Evolutionary conservation across 2,329 filamentous ascomycete species (phyloP).

Genomic region (Calonectria crousiana): DNA sequence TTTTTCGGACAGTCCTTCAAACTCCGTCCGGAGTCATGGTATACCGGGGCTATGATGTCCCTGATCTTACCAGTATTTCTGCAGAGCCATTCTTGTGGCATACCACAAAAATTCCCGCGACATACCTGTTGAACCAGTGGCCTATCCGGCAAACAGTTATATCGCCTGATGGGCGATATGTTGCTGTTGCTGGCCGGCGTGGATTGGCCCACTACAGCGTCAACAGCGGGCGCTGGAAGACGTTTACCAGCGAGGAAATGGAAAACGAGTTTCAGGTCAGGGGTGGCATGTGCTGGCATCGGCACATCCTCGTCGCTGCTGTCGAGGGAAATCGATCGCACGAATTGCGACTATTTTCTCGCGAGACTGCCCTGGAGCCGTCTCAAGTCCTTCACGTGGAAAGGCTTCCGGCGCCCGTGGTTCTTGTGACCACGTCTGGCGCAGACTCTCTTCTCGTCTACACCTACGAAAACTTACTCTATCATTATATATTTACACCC

Average conservation of each 20-base stretch:
- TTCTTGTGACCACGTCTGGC: constrained; percentile 88
- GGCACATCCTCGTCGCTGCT: constrained; percentile 92
- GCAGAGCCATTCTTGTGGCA: constrained; percentile 97
- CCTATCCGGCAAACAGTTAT: constrained; percentile 89
- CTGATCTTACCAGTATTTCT: constrained; percentile 90
- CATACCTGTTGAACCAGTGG: constrained; percentile 93
- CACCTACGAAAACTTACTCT: constrained; percentile 94
- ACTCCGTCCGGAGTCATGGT: constrained; percentile 90
- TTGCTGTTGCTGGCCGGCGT: constrained; percentile 93
- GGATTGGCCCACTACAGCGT: constrained; percentile 97
- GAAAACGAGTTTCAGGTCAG: constrained; percentile 94
- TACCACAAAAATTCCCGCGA: constrained; percentile 84
- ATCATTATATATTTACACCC: constrained; percentile 91
- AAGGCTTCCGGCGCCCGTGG: constrained; percentile 85
- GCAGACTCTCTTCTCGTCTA: constrained; percentile 97
- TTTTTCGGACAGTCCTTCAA: constrained; percentile 89
- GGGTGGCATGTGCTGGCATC: constrained; percentile 99
- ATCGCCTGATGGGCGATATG: constrained; percentile 91
- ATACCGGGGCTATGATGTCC: constrained; percentile 92
- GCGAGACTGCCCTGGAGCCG: constrained; percentile 83
- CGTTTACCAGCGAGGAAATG: constrained; percentile 82
- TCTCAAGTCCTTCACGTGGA: constrained; percentile 81
- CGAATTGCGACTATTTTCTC: constrained; percentile 91
- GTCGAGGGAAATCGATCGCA: constrained; percentile 88
- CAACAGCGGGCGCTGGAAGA: constrained; percentile 95